Conservation (phyloP, 352 stramenopile species). For the Phytopythium helicoides region DNA sequence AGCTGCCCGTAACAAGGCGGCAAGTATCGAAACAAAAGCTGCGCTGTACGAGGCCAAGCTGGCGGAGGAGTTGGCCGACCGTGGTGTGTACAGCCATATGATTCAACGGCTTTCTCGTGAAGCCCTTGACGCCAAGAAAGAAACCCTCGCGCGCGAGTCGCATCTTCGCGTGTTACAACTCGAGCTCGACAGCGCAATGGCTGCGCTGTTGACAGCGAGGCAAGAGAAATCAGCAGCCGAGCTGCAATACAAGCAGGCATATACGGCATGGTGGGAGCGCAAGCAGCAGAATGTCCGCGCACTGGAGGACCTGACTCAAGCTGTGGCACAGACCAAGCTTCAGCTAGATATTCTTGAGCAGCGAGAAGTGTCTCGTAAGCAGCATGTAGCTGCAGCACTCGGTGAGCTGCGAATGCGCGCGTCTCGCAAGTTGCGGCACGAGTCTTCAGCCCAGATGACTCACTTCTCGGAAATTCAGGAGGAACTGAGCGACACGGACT, state of each 20-base stretch:
- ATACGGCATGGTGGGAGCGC: constrained; percentile 65
- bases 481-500: constrained; percentile 68
- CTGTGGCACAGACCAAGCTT: constrained; percentile 68
- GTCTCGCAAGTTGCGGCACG: constrained; percentile 61
- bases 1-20: constrained; percentile 58
- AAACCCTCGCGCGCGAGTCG: constrained; percentile 61
- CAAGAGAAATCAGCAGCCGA: constrained; percentile 75
- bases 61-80: constrained; percentile 66
- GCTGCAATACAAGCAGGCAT: constrained; percentile 59
- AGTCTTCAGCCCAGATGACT: constrained; percentile 71
- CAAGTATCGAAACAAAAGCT: constrained; percentile 76
- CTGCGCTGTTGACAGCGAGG: constrained; percentile 47
- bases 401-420: constrained; percentile 75
- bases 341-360: constrained; percentile 78
- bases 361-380: constrained; percentile 68
- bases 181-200: constrained; percentile 51
- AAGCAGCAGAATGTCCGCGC: constrained; percentile 73
- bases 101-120: constrained; percentile 70
- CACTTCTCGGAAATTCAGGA: constrained; percentile 82
- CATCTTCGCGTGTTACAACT: constrained; percentile 48
- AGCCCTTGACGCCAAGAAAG: constrained; percentile 60
- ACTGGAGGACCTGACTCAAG: constrained; percentile 72
- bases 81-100: constrained; percentile 82
- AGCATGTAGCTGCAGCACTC: constrained; percentile 66
- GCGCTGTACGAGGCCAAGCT: constrained; percentile 75